phyloP scores from a whole-genome alignment of 768 basidiomycete genomes.

The Pleurotus giganteus region DNA sequence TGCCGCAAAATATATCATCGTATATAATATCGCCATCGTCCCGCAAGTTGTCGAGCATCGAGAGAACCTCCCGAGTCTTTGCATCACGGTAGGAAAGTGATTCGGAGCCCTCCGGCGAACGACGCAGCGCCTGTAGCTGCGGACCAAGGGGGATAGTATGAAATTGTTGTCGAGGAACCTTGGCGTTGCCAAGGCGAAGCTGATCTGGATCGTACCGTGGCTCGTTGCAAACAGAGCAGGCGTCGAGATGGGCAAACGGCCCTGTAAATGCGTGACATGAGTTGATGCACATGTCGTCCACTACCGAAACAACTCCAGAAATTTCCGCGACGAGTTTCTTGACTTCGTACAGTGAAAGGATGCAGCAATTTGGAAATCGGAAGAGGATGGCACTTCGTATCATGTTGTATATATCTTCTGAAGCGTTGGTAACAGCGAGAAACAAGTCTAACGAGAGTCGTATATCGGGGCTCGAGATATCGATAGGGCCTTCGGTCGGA shows the following conservation, averaged over 20 bases:
- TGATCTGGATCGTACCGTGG: slow-evolving; percentile 24
- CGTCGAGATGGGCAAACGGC: slow-evolving; percentile 22
- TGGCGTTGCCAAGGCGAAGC: slow-evolving; percentile 8
- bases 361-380: slow-evolving; percentile 14
- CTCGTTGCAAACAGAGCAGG: slow-evolving; percentile 25
- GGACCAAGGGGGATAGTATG: slow-evolving; percentile 36
- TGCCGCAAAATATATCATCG: slow-evolving; percentile 26
- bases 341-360: slow-evolving; percentile 14
- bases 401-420: slow-evolving; percentile 22
- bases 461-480: slow-evolving; percentile 16
- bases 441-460: slow-evolving; percentile 22
- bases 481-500: slow-evolving; percentile 13
- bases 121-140: slow-evolving; percentile 31
- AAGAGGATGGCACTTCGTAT: slow-evolving; percentile 17
- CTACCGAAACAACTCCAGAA: slow-evolving; percentile 27
- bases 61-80: slow-evolving; percentile 12
- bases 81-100: slow-evolving; percentile 20
- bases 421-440: slow-evolving; percentile 22
- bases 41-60: slow-evolving; percentile 1
- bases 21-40: slow-evolving; percentile 12
- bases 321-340: slow-evolving; percentile 4
- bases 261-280: slow-evolving; percentile 36
- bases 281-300: slow-evolving; percentile 38
- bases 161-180: slow-evolving; percentile 24
- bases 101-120: slow-evolving; percentile 16